Conservation (phyloP, 345 rosid genomes). For the Camelina sativa region DNA sequence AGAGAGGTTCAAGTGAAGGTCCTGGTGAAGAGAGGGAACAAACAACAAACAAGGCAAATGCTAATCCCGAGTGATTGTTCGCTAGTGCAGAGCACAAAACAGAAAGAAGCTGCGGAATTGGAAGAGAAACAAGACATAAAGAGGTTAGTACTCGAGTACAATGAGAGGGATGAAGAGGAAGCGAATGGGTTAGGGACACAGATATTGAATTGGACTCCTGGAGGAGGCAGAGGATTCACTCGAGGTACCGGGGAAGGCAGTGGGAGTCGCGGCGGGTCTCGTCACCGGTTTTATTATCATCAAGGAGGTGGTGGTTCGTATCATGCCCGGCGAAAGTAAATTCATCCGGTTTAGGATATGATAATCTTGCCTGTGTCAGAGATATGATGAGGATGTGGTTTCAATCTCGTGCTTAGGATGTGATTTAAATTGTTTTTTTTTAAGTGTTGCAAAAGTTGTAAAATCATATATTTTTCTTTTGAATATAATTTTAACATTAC, state of each 20-base stretch:
- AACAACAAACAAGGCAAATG: constrained; percentile 97
- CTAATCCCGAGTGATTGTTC: constrained; percentile 83
- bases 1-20: constrained; percentile 96
- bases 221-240: constrained; percentile 55
- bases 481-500: too few species aligned
- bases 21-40: constrained; percentile 94
- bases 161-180: constrained; percentile 96
- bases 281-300: constrained; percentile 67
- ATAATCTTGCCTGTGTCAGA: not conserved
- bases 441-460: too few species aligned
- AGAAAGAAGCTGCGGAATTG: constrained; percentile 94
- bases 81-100: constrained; percentile 92
- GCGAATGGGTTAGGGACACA: constrained; percentile 77
- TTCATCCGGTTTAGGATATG: not conserved
- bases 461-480: too few species aligned
- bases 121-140: constrained; percentile 99
- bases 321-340: constrained; percentile 68
- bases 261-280: constrained; percentile 66
- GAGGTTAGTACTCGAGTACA: constrained; percentile 93
- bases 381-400: too few species aligned
- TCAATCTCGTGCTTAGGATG: too few species aligned
- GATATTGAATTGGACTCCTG: constrained; percentile 70
- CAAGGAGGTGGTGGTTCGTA: constrained; percentile 76
- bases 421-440: too few species aligned
- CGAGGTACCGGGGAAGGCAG: constrained; percentile 68